A percentile compares a stretch with the other conserved stretches of the same genome.
phyloP scores from a whole-genome alignment of 345 rosid genomes.

The Syzygium jambos region DNA sequence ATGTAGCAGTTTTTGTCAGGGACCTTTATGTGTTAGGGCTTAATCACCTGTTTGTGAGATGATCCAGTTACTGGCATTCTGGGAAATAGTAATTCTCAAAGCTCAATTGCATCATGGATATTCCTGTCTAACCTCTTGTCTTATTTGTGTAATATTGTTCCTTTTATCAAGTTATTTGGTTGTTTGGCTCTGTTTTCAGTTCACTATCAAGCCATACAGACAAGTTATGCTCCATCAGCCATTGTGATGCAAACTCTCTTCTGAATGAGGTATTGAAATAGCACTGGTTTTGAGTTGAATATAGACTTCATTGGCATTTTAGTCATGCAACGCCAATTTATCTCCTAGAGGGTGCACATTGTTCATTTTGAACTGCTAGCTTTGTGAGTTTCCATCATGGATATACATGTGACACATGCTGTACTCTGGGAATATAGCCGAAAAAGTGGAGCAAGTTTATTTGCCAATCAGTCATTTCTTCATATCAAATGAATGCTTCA shows the following conservation, averaged over 20 bases:
- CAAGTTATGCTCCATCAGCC: conserved; percentile 88
- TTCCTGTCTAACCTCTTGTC: background rate
- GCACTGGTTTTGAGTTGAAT: background rate
- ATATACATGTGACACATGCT: background rate
- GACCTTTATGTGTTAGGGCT: background rate
- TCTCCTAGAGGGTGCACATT: background rate
- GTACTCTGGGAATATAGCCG: background rate
- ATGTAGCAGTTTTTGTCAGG: background rate
- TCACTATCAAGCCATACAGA: conserved; percentile 72
- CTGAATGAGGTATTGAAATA: conserved; percentile 58
- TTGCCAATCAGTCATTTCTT: background rate
- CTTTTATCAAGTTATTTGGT: background rate
- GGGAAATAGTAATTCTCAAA: background rate
- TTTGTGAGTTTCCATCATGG: background rate
- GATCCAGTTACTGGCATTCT: background rate
- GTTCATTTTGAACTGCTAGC: background rate
- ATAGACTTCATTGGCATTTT: background rate
- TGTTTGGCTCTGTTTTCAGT: conserved; percentile 29
- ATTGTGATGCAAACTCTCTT: conserved; percentile 78
- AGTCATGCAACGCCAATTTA: background rate
- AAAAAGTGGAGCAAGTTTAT: background rate
- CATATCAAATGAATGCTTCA: background rate
- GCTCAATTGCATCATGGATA: background rate
- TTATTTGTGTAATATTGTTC: background rate
- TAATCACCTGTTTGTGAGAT: background rate